Conservation (phyloP, 202 grass and related monocot genomes). For the Setaria italica region DNA sequence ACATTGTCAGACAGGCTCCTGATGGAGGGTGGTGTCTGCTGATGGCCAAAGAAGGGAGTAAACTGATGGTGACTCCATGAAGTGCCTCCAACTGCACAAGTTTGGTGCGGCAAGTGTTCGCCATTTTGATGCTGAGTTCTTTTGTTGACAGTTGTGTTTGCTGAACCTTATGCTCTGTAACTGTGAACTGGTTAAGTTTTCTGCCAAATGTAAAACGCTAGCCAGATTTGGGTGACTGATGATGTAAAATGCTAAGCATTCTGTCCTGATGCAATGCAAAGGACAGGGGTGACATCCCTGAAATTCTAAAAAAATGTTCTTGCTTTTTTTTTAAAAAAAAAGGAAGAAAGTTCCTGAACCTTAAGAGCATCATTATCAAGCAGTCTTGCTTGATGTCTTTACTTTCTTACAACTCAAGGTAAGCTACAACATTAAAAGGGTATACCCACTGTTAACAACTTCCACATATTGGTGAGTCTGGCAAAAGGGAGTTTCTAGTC, state of each 20-base stretch:
- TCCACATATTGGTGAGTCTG: background rate
- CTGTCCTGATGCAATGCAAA: background rate
- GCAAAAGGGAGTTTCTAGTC: background rate
- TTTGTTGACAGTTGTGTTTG: background rate
- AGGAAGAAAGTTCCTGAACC: background rate
- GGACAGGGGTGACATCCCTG: background rate
- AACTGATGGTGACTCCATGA: no score
- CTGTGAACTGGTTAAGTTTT: background rate
- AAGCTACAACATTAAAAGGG: slow-evolving; percentile 1
- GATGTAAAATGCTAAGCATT: background rate
- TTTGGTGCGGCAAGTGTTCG: no score
- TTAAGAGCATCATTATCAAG: background rate
- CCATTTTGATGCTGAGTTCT: background rate
- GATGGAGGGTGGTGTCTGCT: no score
- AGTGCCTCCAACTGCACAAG: no score
- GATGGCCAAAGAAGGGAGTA: no score
- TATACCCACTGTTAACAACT: background rate
- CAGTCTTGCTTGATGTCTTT: background rate
- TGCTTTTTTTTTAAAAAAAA: background rate
- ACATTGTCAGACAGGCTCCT: no score
- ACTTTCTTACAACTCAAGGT: background rate
- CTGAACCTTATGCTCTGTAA: background rate
- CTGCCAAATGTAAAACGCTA: background rate
- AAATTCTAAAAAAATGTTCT: background rate
- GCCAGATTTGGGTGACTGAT: background rate